A percentile compares a stretch with the other conserved stretches of the same genome.
These are phyloP conservation scores for Marchantia polymorpha DNA, from an alignment of 225 moss, liverwort and hornwort genomes.

Conservation along the genomic window DNA sequence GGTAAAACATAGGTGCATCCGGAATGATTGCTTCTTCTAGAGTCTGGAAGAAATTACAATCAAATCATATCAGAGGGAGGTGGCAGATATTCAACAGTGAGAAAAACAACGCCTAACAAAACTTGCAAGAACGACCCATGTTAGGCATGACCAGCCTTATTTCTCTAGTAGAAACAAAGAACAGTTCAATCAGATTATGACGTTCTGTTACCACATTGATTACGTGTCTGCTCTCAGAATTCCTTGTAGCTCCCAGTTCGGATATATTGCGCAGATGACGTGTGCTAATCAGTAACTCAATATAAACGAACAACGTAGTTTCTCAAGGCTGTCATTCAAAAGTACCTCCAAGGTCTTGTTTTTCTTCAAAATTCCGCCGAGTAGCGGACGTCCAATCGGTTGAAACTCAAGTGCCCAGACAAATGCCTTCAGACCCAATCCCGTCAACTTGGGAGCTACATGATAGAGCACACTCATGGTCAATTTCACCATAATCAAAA, in stretches of 20 bases:
- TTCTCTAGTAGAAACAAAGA: too few species aligned
- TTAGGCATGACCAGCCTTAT: too few species aligned
- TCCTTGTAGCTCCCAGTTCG: too few species aligned
- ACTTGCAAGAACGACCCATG: too few species aligned
- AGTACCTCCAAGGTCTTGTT: constrained; percentile 42
- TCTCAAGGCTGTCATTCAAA: background rate
- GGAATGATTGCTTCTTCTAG: constrained; percentile 60
- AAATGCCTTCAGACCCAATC: constrained; percentile 59
- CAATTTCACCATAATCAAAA: background rate
- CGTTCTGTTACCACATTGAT: too few species aligned
- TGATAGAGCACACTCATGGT: constrained; percentile 17
- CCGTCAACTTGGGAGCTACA: constrained; percentile 72
- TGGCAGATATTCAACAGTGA: too few species aligned
- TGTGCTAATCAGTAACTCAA: background rate
- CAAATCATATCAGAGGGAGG: too few species aligned
- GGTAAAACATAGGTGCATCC: constrained; percentile 79
- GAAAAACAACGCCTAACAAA: too few species aligned
- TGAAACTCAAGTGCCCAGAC: constrained; percentile 48
- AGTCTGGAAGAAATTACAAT: constrained; percentile 34
- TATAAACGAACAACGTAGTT: background rate
- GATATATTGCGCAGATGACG: background rate
- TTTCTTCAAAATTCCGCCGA: constrained; percentile 41
- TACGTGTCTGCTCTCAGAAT: too few species aligned
- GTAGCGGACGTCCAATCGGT: constrained; percentile 42
- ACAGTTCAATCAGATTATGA: too few species aligned